Base-by-base conservation (phyloP, 495 filamentous ascomycete genomes). In the Parathielavia appendiculata region DNA sequence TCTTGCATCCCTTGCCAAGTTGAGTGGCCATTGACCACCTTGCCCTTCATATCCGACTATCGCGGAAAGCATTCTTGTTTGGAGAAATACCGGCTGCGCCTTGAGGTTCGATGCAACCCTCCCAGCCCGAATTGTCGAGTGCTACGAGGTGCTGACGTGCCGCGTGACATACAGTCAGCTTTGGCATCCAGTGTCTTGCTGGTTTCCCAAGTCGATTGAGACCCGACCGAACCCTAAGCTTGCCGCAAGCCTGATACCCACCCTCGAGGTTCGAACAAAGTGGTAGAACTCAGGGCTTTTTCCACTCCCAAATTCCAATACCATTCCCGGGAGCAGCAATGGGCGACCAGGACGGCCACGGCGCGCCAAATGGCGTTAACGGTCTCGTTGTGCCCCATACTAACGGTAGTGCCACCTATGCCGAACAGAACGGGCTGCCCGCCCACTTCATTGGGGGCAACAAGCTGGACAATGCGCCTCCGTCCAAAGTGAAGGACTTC, bases 381-480 rank as follows among this genome's bases (percentile, higher is more conserved):
- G 62, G 61, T 41, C 59, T 64, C 20, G 71, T 72, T 20, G 76
- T 76, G 11, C 76, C 79, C n/a, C 57, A 74, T 36, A 43, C 63
- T 32, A 83, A 81, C 59, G 79, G 78, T 69, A 74, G 69, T 54
- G 69, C 66, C 69, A 83, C 83, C 14, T 84, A 85, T 60, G 84
- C 90, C 51, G 85, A 88, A 47, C 90, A 89, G 72, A 81, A 87
- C 76, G 85, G 89, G 63, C 66, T 99, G 32, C 81, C 90, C 26
- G 78, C 87, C 72, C 93, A 99, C 78, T 99, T 97, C 74, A 92
- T 97, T 70, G 93, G 93, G 63, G 91, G 92, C 44, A 96, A 96
- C 73, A 84, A 83, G 67, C 76, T 99, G 60, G 84, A 83, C 39
- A 86, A 83, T 66, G 92, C 93, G 40, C 67, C 84, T 22, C 79